Base-by-base conservation (phyloP, 2,329 filamentous ascomycete genomes). In the Colletotrichum spinosum region DNA sequence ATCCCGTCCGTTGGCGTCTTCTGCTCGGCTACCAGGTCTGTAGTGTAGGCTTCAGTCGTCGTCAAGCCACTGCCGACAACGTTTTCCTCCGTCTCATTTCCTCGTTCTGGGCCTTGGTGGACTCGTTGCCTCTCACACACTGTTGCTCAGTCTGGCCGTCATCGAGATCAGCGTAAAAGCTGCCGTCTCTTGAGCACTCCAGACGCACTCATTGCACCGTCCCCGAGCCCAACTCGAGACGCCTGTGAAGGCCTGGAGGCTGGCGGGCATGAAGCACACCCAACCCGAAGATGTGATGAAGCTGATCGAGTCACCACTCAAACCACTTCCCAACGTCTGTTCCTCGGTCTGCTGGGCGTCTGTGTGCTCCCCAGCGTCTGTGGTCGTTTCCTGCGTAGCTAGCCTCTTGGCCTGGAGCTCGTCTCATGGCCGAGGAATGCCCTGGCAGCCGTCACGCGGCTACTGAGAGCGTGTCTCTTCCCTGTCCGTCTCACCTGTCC, bases 271-370 rank as follows among this genome's bases (percentile, higher is more conserved):
- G 56, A 51, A 39, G 35, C 25, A 25, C 25, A 5, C 15, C 53
- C 42, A 57, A n/a, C 37, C 58, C 52, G 58, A 60, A 55, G 42
- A 38, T 62, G 45, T 62, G 62, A 63, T 57, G 63, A 57, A 63
- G 52, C 53, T 42, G 41, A 39, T 49, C 25, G 25, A 25, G 25
- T 25, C 34, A 49, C 35, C 9, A 15, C 8, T 35, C 34, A 35
- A 52, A 41, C 62, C 45, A 51, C 44, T 34, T 42, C 51, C 56
- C 46, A 56, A 56, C 33, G 37, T 35, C 13, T 6, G 42, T 25
- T 35, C 13, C 58, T 38, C 8, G 35, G 33, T 25, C 25, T 25
- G 25, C 25, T 25, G 25, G 25, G 25, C 25, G 25, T 25, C 25
- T 25, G 25, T 25, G 25, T 25, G 25, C 25, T 25, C 25, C 25